Base-by-base conservation (phyloP, 768 basidiomycete species). In the Multifurca ochricompacta region DNA sequence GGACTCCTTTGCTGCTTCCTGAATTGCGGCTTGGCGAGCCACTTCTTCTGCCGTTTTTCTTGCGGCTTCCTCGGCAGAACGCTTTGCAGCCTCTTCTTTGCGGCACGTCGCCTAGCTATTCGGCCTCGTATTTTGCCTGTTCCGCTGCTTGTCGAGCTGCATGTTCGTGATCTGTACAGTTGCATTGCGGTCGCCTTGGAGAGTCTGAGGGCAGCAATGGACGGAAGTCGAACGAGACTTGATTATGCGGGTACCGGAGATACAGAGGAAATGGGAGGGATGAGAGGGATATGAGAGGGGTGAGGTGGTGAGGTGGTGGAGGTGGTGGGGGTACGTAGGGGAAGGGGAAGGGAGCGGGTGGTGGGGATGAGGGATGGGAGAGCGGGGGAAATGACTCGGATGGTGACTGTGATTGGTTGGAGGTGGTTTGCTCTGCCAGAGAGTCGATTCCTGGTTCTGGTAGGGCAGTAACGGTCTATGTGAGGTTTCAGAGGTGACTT, bases 211-310 rank as follows among this genome's bases (percentile, higher is more conserved):
- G 23, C 25, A 16, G 47, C n/a, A 37, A 19, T 16, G 42, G 30
- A n/a, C 25, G 28, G 42, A 56, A 45, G 9, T n/a, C 4, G 54
- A 56, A 51, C 48, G 54, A 11, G 42, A 31, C 28, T 44, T 44
- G 42, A 14, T 0, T 16, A n/a, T 14, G 16, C 36, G 34, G 11
- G 21, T 1, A 31, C 5, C 18, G 23, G 28, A 32, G 48, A 13
- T 31, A 23, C 28, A 16, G 28, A 10, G n/a, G n/a, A n/a, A n/a
- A n/a, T n/a, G n/a, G n/a, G n/a, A n/a, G n/a, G n/a, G n/a, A n/a
- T n/a, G n/a, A n/a, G n/a, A 37, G 16, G 13, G n/a, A 18, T 4
- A 14, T 37, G 37, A 10, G 18, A 35, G 25, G 10, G n/a, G 28
- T 2, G 16, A 2, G 18, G 41, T 4, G 13, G 23, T 13, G 8